Base-by-base conservation (phyloP, 1,139 yeast species). In the Kodamaea sp. region DNA sequence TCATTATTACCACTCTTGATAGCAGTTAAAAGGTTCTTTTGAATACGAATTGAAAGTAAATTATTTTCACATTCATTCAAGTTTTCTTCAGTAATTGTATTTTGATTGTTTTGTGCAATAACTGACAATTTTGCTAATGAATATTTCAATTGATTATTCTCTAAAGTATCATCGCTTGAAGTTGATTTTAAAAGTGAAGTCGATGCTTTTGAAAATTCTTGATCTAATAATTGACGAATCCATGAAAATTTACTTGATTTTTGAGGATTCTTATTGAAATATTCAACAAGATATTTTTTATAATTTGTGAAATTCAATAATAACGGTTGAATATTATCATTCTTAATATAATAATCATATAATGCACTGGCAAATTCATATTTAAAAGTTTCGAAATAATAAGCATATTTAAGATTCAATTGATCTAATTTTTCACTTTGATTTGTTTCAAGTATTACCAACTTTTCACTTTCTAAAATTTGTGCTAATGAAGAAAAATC, bases 401-500 rank as follows among this genome's bases (percentile, higher is more conserved):
- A 60, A 27, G 67, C 67, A 44, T 84, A 78, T 39, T 66, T 66
- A 32, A 60, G 50, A 32, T 35, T 25, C 7, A 63, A 40, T 30
- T 47, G 40, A 27, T 39, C 43, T 30, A 45, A 47, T 27, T 54
- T 57, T 6, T 45, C 45, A 12, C 50, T 46, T 9, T 37, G 34
- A n/a, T 36, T 33, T 8, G 60, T 58, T 24, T 53, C 58, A 6
- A 55, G 40, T 1, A 70, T 57, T 12, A 44, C 49, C 24, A 63
- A 70, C 45, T 78, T 65, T 47, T 80, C 79, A 22, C 73, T 67
- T 35, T 80, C 84, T 24, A 85, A 63, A 6, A 88, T 75, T 44
- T 76, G 78, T 0, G 81, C 84, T 32, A 89, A 63, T 1, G 90
- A 78, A 20, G 76, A 65, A 50, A 84, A 73, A 54, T 88, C 95